phyloP scores from a whole-genome alignment of 169 alveolate species.

The Amoebophrya sp. region DNA sequence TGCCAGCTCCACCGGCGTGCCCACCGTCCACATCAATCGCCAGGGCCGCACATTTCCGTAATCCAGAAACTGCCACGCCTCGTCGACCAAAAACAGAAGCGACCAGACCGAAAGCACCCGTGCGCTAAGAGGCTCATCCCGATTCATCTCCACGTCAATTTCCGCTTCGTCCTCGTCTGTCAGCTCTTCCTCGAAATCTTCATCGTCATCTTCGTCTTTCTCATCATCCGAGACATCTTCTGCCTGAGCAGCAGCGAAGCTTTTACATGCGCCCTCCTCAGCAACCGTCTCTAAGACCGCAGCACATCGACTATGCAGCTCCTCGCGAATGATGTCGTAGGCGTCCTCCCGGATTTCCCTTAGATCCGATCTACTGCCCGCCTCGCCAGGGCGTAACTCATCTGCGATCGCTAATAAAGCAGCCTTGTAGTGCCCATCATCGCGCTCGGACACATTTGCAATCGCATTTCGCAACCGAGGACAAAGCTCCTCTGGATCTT shows the following conservation, averaged over 20 bases:
- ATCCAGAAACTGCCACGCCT: neutral
- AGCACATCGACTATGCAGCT: no score
- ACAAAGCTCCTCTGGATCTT: neutral
- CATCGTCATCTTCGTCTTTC: neutral
- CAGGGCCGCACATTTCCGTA: neutral
- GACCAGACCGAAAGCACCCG: neutral
- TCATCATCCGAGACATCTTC: no score
- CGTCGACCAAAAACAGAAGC: neutral
- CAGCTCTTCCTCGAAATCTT: neutral
- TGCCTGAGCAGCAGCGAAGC: no score
- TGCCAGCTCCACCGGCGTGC: neutral
- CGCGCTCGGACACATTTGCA: neutral
- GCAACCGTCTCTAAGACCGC: no score
- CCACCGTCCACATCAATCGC: neutral
- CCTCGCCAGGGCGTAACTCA: no score
- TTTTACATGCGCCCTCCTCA: no score
- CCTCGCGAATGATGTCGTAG: no score
- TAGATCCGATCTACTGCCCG: no score
- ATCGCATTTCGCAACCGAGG: neutral
- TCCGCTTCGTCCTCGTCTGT: neutral
- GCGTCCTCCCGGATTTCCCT: no score
- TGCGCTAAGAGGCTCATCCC: neutral
- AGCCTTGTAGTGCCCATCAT: neutral
- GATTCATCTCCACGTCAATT: neutral
- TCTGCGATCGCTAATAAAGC: neutral